phyloP scores from a whole-genome alignment of 306 rosid genomes.

The Crotalaria pallida region DNA sequence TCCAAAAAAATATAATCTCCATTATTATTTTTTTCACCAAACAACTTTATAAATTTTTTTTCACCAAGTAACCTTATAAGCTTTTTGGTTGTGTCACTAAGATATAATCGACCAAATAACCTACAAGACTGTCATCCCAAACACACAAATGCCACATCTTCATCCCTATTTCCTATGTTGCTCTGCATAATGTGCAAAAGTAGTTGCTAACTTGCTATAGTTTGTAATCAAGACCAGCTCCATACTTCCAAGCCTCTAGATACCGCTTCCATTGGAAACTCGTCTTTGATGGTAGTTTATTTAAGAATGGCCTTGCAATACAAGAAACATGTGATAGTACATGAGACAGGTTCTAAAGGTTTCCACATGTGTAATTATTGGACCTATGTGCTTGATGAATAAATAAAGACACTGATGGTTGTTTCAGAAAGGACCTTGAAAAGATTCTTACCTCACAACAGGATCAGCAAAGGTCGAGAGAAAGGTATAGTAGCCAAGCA shows the following conservation, averaged over 20 bases:
- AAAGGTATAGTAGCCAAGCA: slow-evolving; percentile 76
- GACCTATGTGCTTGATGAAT: background rate
- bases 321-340: slow-evolving; percentile 11
- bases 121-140: too few species aligned
- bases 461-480: slow-evolving; percentile 72
- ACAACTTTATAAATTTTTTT: too few species aligned
- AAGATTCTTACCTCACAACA: slow-evolving; percentile 51
- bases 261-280: slow-evolving; percentile 66
- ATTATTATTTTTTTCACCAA: too few species aligned
- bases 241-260: slow-evolving; percentile 94
- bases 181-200: background rate
- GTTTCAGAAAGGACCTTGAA: background rate
- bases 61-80: too few species aligned
- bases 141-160: background rate
- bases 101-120: too few species aligned
- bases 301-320: slow-evolving; percentile 51
- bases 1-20: too few species aligned
- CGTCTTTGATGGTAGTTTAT: slow-evolving; percentile 48
- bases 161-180: background rate
- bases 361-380: background rate
- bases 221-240: slow-evolving; percentile 92
- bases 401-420: background rate
- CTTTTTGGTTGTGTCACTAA: too few species aligned
- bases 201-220: slow-evolving; percentile 39
- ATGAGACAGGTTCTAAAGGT: background rate